Evolutionary conservation across 164 flowering plant species (phyloP).

Genomic region (Tetrastigma voinierianum): DNA sequence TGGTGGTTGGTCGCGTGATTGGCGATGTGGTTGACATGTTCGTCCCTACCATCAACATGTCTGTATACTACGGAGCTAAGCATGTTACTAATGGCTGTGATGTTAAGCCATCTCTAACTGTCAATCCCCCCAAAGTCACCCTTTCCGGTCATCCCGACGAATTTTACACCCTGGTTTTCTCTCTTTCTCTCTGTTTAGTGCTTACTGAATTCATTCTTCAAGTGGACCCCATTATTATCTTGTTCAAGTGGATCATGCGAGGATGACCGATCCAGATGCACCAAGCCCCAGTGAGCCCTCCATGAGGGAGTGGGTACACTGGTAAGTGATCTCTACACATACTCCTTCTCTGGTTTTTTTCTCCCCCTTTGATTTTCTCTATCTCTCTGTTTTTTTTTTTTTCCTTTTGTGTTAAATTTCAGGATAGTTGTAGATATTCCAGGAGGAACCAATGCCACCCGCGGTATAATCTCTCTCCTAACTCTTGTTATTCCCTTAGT

Average conservation of each 20-base stretch:
- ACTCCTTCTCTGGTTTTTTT: too few species aligned
- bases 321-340: slow-evolving; percentile 38
- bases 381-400: neutral
- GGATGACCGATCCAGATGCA: too few species aligned
- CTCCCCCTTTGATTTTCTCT: too few species aligned
- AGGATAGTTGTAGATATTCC: slow-evolving; percentile 52
- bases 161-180: slow-evolving; percentile 53
- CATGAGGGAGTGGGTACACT: slow-evolving; percentile 75
- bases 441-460: too few species aligned
- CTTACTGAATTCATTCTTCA: too few species aligned
- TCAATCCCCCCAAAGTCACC: slow-evolving; percentile 46
- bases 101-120: too few species aligned
- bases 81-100: too few species aligned
- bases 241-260: too few species aligned
- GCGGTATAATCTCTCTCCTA: slow-evolving; percentile 29
- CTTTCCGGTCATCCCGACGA: slow-evolving; percentile 46
- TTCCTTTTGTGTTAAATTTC: slow-evolving; percentile 7
- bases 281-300: slow-evolving; percentile 84
- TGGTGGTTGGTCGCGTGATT: slow-evolving; percentile 65
- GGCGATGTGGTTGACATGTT: slow-evolving; percentile 88
- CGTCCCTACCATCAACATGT: slow-evolving; percentile 51
- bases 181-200: too few species aligned
- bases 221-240: too few species aligned
- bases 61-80: slow-evolving; percentile 54
- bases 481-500: too few species aligned